These are phyloP conservation scores for Candida smagusa DNA, from an alignment of 1,139 yeast genomes.

Conservation along the genomic window DNA sequence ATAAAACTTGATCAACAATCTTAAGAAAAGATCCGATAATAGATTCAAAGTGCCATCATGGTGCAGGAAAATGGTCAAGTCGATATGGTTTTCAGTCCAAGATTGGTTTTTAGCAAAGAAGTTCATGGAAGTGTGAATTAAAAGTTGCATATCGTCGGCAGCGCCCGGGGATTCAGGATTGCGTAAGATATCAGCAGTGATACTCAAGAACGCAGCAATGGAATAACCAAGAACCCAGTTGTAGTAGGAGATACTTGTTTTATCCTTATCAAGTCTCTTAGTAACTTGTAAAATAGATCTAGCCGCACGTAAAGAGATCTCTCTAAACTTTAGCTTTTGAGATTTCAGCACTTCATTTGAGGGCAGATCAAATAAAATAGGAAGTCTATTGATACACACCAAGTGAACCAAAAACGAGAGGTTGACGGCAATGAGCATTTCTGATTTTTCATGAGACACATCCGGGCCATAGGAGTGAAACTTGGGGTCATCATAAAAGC, in stretches of 20 bases:
- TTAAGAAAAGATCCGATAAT: conserved; percentile 21
- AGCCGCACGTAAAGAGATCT: conserved; percentile 30
- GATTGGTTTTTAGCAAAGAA: conserved; percentile 16
- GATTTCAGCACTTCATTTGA: conserved; percentile 12
- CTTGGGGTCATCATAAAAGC: conserved; percentile 15
- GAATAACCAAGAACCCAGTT: conserved; percentile 37
- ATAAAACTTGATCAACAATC: conserved; percentile 22
- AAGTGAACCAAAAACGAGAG: conserved; percentile 32
- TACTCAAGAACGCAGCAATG: conserved; percentile 30
- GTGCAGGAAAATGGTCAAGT: conserved; percentile 17
- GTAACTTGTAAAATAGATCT: conserved; percentile 32
- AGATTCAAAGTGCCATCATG: conserved; percentile 23
- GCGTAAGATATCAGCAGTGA: conserved; percentile 31
- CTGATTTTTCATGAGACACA: conserved; percentile 7
- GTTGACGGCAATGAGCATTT: conserved; percentile 22
- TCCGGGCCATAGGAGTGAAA: conserved; percentile 8
- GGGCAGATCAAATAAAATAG: conserved; percentile 17
- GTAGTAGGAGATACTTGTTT: conserved; percentile 21
- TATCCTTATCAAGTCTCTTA: conserved; percentile 17
- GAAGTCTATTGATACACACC: conserved; percentile 35
- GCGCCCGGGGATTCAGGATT: conserved; percentile 28
- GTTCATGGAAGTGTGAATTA: conserved; percentile 26
- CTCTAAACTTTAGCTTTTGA: conserved; percentile 16
- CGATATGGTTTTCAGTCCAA: conserved; percentile 12
- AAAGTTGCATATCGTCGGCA: conserved; percentile 26